Percentiles rank a stretch among this genome's conserved stretches.
Conservation (phyloP, 768 basidiomycete genomes). For the Hericium coralloides region DNA sequence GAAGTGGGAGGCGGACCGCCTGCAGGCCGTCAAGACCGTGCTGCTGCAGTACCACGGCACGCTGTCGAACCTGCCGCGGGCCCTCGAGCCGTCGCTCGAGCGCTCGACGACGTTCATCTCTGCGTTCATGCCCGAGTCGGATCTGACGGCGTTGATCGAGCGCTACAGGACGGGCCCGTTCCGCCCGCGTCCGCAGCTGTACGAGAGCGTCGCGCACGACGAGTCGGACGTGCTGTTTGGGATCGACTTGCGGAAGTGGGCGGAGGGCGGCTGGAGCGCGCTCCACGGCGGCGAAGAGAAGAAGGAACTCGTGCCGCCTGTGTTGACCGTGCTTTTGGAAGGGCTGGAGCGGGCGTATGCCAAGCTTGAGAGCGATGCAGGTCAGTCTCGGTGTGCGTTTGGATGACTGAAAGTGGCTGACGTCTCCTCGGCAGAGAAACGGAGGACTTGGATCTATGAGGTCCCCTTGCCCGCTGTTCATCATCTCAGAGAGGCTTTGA, state of each 20-base stretch:
- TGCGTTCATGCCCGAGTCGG: conserved; percentile 82
- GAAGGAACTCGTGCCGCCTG: conserved; percentile 61
- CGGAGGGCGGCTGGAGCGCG: conserved; percentile 69
- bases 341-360: conserved; percentile 57
- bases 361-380: conserved; percentile 50
- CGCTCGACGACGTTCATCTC: conserved; percentile 69
- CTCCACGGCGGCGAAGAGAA: conserved; percentile 44
- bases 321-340: conserved; percentile 56
- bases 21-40: conserved; percentile 82
- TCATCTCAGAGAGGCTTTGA: conserved; percentile 77
- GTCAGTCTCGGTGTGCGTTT: conserved; percentile 28
- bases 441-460: conserved; percentile 94
- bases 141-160: conserved; percentile 81
- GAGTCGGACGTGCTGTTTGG: conserved; percentile 86
- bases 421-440: conserved; percentile 46
- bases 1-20: conserved; percentile 76
- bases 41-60: conserved; percentile 84
- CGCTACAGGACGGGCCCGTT: conserved; percentile 91
- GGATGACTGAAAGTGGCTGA: background rate
- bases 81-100: conserved; percentile 54
- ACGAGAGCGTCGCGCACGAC: conserved; percentile 77
- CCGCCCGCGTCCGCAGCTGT: conserved; percentile 76
- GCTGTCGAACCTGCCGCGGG: conserved; percentile 60
- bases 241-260: conserved; percentile 86
- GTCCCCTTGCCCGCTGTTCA: conserved; percentile 79